Evolutionary conservation across 116 monocot species (phyloP).

Genomic region (Cymodocea nodosa): DNA sequence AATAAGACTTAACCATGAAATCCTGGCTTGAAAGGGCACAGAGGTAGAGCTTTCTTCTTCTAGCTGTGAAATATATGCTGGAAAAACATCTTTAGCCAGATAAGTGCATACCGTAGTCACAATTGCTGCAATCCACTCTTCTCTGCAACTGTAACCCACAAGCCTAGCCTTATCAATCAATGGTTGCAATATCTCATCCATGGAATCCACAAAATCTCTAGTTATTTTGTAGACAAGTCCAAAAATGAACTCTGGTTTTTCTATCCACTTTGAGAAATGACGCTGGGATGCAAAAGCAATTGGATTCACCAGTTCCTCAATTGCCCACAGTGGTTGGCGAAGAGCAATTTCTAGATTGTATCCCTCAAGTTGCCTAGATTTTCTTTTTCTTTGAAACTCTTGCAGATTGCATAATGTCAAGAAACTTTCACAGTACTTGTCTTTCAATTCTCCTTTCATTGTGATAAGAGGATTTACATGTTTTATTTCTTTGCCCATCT

Average conservation of each 20-base stretch:
- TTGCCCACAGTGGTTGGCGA: slow-evolving; percentile 71
- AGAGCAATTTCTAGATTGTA: slow-evolving; percentile 33
- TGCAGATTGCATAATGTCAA: slow-evolving; percentile 72
- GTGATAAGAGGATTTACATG: slow-evolving; percentile 57
- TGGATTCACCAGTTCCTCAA: slow-evolving; percentile 82
- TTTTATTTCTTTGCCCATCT: slow-evolving; percentile 7
- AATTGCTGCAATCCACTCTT: slow-evolving; percentile 86
- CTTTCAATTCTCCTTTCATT: slow-evolving; percentile 54
- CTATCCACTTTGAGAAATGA: slow-evolving; percentile 78
- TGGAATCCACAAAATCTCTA: slow-evolving; percentile 62
- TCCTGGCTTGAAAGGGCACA: slow-evolving; percentile 19
- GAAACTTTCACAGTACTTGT: slow-evolving; percentile 56
- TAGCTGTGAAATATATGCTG: slow-evolving; percentile 41
- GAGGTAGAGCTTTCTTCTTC: slow-evolving; percentile 22
- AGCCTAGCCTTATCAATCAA: slow-evolving; percentile 78
- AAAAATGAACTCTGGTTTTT: slow-evolving; percentile 85
- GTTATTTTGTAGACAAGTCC: slow-evolving; percentile 71
- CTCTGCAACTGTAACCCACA: slow-evolving; percentile 82
- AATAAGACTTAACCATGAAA: slow-evolving; percentile 64
- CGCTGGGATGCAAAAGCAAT: slow-evolving; percentile 39
- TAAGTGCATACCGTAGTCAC: slow-evolving; percentile 50
- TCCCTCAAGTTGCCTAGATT: slow-evolving; percentile 51
- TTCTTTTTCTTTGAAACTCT: slow-evolving; percentile 68
- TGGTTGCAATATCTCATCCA: slow-evolving; percentile 97
- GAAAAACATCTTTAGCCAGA: slow-evolving; percentile 70